Percentiles rank a stretch among this genome's conserved stretches.
Evolutionary conservation across 2,329 filamentous ascomycete species (phyloP).

Genomic region (Incumbomyces lentus): DNA sequence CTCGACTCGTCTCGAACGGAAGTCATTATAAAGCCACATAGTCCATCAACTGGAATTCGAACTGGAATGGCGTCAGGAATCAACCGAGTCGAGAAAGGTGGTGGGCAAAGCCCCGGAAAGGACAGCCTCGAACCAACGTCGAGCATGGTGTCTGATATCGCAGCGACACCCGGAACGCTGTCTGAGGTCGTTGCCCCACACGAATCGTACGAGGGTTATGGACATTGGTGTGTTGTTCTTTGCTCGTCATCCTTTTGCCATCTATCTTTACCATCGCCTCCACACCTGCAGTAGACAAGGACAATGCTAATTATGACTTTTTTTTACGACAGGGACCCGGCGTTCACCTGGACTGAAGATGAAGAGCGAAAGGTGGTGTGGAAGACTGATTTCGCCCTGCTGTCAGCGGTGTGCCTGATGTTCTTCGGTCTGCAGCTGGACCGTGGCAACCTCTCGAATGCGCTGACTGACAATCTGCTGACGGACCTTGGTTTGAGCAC

Average conservation of each 20-base stretch:
- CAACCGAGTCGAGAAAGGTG: background rate
- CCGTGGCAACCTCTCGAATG: slow-evolving; percentile 40
- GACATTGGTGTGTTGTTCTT: slow-evolving; percentile 27
- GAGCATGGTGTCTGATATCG: background rate
- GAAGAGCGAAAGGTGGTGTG: slow-evolving; percentile 21
- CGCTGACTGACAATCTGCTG: slow-evolving; percentile 49
- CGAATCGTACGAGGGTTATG: slow-evolving; percentile 31
- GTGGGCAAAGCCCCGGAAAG: background rate
- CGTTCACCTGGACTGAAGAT: slow-evolving; percentile 16
- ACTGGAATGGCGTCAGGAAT: background rate
- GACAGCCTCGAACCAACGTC: background rate
- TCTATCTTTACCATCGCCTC: no score
- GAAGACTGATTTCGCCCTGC: slow-evolving; percentile 24
- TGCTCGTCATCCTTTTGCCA: no score
- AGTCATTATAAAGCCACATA: no score
- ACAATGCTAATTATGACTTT: no score
- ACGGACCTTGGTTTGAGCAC: slow-evolving; percentile 11
- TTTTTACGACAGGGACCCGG: slow-evolving; percentile 22
- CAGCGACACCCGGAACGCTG: background rate
- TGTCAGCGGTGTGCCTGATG: slow-evolving; percentile 36
- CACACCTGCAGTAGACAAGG: no score
- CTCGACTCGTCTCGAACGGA: no score
- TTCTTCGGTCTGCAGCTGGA: slow-evolving; percentile 49
- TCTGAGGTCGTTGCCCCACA: slow-evolving; percentile 1
- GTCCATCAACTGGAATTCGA: no score